Evolutionary conservation across 2,329 filamentous ascomycete genomes (phyloP).

Genomic region (Paracamarosporium sp.): DNA sequence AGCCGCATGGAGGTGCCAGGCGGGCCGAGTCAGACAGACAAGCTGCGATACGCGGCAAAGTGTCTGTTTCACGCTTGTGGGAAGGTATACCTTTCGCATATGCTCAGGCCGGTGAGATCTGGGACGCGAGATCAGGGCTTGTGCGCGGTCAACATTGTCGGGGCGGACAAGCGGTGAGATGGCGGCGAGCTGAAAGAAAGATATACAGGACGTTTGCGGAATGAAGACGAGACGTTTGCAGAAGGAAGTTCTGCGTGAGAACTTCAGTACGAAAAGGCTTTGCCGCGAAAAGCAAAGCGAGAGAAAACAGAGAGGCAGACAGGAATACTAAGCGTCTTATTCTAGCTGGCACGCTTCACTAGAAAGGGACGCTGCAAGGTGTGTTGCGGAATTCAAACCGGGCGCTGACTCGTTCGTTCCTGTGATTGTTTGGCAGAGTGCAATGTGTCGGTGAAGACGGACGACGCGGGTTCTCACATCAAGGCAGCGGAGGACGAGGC

Average conservation of each 20-base stretch:
- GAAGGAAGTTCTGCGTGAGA: slow-evolving; percentile 35
- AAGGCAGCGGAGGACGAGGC: slow-evolving; percentile 31
- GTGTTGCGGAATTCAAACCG: slow-evolving; percentile 40
- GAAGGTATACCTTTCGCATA: slow-evolving; percentile 42
- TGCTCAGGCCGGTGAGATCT: slow-evolving; percentile 31
- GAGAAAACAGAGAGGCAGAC: slow-evolving; percentile 39
- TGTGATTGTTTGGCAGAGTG: slow-evolving; percentile 14
- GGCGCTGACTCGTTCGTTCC: slow-evolving; percentile 31
- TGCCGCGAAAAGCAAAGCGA: slow-evolving; percentile 44
- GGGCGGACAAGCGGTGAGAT: slow-evolving; percentile 38
- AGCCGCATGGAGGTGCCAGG: slow-evolving; percentile 39
- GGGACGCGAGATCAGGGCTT: slow-evolving; percentile 33
- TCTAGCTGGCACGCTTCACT: slow-evolving; percentile 27
- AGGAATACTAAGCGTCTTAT: slow-evolving; percentile 34
- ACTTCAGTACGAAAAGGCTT: slow-evolving; percentile 34
- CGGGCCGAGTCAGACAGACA: slow-evolving; percentile 43
- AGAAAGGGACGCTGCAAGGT: slow-evolving; percentile 35
- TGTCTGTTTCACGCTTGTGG: slow-evolving; percentile 31
- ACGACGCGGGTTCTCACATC: slow-evolving; percentile 8
- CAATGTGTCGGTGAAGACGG: slow-evolving; percentile 24
- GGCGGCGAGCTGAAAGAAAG: slow-evolving; percentile 31
- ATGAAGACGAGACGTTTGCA: slow-evolving; percentile 38
- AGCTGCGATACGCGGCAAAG: slow-evolving; percentile 22
- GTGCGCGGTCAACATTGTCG: slow-evolving; percentile 38
- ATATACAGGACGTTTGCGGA: slow-evolving; percentile 37